Evolutionary conservation across 208 protist species (phyloP).

Genomic region (Leishmania turanica): DNA sequence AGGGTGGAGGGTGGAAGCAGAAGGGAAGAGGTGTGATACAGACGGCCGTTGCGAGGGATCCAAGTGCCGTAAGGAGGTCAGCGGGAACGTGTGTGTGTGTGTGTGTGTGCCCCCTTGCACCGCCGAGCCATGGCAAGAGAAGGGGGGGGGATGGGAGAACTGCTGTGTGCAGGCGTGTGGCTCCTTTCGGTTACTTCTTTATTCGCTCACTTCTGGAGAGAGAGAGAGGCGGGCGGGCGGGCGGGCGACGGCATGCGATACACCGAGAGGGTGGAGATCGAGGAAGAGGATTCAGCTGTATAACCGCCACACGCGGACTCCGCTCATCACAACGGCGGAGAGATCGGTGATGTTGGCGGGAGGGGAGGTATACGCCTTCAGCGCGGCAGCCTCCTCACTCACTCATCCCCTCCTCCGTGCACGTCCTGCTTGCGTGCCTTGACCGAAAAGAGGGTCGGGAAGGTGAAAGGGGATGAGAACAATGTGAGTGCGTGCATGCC

Average conservation of each 20-base stretch:
- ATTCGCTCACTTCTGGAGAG: too few species aligned
- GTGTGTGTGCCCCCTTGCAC: neutral
- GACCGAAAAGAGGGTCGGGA: neutral
- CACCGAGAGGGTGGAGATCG: neutral
- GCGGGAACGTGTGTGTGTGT: neutral
- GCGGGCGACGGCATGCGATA: neutral
- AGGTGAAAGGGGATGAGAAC: neutral
- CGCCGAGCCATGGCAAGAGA: neutral
- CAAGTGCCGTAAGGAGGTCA: neutral
- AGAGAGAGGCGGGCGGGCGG: too few species aligned
- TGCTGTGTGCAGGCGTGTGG: neutral
- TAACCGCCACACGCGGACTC: neutral
- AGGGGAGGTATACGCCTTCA: neutral
- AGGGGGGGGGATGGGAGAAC: neutral
- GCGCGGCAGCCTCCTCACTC: neutral
- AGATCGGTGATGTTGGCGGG: neutral
- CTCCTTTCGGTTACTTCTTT: neutral
- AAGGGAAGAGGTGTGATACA: neutral
- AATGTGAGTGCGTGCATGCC: neutral
- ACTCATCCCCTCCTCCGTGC: neutral
- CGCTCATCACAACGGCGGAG: neutral
- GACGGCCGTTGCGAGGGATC: neutral
- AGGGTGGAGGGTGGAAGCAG: neutral
- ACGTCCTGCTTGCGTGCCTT: neutral
- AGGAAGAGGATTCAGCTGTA: neutral